phyloP scores from a whole-genome alignment of 169 alveolate genomes.

The Theileria sp. region DNA sequence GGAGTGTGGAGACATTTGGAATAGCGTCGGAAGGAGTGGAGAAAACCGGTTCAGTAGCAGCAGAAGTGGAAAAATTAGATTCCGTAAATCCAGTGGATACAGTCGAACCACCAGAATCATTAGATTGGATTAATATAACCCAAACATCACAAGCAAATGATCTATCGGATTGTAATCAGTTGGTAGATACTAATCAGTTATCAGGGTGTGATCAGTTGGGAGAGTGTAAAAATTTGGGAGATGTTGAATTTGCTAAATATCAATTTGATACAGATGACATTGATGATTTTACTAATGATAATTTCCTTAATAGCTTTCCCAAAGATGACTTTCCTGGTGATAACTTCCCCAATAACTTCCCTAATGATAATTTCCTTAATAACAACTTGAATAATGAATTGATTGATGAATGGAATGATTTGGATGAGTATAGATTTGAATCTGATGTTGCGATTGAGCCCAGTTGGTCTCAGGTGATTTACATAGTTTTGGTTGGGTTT shows the following conservation, averaged over 20 bases:
- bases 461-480: slow-evolving; percentile 4
- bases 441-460: background rate
- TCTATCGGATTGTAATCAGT: too few species aligned
- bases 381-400: too few species aligned
- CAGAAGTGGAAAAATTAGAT: background rate
- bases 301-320: too few species aligned
- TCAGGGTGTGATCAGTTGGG: too few species aligned
- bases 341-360: background rate
- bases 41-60: background rate
- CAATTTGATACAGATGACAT: background rate
- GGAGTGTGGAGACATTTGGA: background rate
- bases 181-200: too few species aligned
- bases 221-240: too few species aligned
- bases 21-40: background rate
- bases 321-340: background rate
- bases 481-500: slow-evolving; percentile 6
- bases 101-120: background rate
- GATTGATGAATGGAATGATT: too few species aligned
- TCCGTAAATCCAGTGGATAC: background rate
- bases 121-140: background rate
- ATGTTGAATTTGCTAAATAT: background rate
- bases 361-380: too few species aligned
- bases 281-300: background rate
- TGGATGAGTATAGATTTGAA: background rate
- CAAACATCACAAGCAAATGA: too few species aligned